Evolutionary conservation across 192 early-diverging fungal genomes (phyloP).

Genomic region (Backusella morwellensis): DNA sequence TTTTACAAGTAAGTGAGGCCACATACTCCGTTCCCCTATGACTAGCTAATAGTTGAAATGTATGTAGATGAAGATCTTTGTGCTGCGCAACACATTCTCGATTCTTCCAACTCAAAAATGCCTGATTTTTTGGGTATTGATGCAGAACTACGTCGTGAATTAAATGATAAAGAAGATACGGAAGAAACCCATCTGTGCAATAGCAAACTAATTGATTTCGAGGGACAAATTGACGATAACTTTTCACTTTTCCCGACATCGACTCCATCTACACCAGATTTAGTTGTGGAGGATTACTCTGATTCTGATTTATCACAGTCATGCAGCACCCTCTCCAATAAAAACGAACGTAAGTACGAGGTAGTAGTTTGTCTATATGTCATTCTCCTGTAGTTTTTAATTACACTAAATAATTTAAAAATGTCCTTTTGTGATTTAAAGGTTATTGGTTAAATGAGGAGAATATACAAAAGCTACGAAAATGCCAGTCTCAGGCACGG

Average conservation of each 20-base stretch:
- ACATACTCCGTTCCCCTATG: not conserved
- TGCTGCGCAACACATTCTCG: slow-evolving; percentile 80
- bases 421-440: not conserved
- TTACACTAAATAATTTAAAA: not conserved
- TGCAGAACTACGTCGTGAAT: slow-evolving; percentile 55
- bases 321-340: not conserved
- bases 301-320: slow-evolving; percentile 12
- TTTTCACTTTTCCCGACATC: not conserved
- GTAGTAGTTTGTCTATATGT: not conserved
- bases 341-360: not conserved
- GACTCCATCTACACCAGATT: slow-evolving; percentile 7
- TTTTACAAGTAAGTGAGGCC: slow-evolving; percentile 73
- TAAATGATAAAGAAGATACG: slow-evolving; percentile 35
- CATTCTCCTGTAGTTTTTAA: not conserved
- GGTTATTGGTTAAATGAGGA: slow-evolving; percentile 20
- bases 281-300: slow-evolving; percentile 9
- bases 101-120: slow-evolving; percentile 76
- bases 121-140: slow-evolving; percentile 90
- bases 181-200: slow-evolving; percentile 12
- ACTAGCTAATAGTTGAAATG: not conserved
- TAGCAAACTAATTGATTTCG: not conserved
- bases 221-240: not conserved
- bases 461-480: slow-evolving; percentile 4
- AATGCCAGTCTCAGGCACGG: slow-evolving; percentile 22
- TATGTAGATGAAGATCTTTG: slow-evolving; percentile 65